phyloP scores from a whole-genome alignment of 2,329 filamentous ascomycete genomes.

The Rhinocladiella similis region DNA sequence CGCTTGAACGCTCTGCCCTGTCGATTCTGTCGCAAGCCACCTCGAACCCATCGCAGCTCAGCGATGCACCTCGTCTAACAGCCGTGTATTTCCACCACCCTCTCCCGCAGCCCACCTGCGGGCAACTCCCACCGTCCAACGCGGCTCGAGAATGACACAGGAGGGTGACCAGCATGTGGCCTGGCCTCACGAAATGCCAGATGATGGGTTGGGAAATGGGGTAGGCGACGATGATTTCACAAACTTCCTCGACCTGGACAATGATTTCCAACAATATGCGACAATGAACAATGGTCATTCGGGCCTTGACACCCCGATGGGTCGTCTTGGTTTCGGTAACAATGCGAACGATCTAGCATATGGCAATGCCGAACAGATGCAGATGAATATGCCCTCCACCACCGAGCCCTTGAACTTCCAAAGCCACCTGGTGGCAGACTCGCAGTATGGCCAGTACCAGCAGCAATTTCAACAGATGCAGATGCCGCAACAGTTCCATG shows the following conservation, averaged over 20 bases:
- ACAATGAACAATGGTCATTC: conserved; percentile 38
- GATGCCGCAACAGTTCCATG: conserved; percentile 26
- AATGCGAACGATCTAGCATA: conserved; percentile 16
- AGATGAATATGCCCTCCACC: conserved; percentile 29
- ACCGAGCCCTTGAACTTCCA: conserved; percentile 12
- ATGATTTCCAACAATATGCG: conserved; percentile 46
- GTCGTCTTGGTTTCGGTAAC: conserved; percentile 38
- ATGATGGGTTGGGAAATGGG: conserved; percentile 40
- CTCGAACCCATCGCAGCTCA: background rate
- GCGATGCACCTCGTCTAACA: conserved; percentile 19
- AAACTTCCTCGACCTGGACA: conserved; percentile 50
- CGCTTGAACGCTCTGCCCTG: background rate
- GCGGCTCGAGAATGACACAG: conserved; percentile 27
- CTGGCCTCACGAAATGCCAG: conserved; percentile 43
- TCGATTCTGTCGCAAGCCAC: background rate
- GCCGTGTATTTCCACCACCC: conserved; percentile 12
- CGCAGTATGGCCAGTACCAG: conserved; percentile 29
- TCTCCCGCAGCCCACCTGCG: conserved; percentile 26
- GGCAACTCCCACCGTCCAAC: background rate
- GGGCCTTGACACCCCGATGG: conserved; percentile 40
- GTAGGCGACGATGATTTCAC: conserved; percentile 49
- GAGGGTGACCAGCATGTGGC: conserved; percentile 27
- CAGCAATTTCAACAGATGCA: conserved; percentile 34
- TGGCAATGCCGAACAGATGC: conserved; percentile 20
- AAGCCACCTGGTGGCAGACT: conserved; percentile 29